Evolutionary conservation across 2,329 filamentous ascomycete genomes (phyloP).

Genomic region (Colletotrichum musicola): DNA sequence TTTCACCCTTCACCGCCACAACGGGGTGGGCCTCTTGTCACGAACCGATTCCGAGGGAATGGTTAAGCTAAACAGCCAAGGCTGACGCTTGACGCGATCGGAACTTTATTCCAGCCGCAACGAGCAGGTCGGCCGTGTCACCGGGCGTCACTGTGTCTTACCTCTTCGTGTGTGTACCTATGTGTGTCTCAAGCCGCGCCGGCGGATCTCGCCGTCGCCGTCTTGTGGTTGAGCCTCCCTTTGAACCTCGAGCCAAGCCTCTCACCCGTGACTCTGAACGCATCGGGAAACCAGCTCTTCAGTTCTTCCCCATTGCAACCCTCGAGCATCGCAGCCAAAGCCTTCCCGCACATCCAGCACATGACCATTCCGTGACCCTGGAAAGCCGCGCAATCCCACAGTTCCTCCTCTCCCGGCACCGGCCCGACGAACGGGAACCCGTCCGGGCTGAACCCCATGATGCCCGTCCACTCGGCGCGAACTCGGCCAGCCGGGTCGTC

Average conservation of each 20-base stretch:
- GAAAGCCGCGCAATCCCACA: slow-evolving; percentile 71
- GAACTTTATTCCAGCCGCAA: slow-evolving; percentile 21
- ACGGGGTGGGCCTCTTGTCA: not conserved
- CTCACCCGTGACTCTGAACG: slow-evolving; percentile 60
- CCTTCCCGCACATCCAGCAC: slow-evolving; percentile 70
- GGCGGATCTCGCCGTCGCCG: slow-evolving; percentile 4
- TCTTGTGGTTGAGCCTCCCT: slow-evolving; percentile 17
- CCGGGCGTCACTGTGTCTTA: slow-evolving; percentile 7
- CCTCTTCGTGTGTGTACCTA: not conserved
- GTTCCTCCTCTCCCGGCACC: slow-evolving; percentile 56
- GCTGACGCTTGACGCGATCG: slow-evolving; percentile 21
- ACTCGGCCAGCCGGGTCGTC: slow-evolving; percentile 56
- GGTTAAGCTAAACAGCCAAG: slow-evolving; percentile 34
- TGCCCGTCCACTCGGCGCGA: slow-evolving; percentile 64
- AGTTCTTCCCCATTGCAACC: slow-evolving; percentile 49
- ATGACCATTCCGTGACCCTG: slow-evolving; percentile 77
- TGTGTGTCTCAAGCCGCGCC: not conserved
- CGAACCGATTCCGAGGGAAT: slow-evolving; percentile 26
- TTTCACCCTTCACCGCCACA: slow-evolving; percentile 29
- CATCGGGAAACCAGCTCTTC: slow-evolving; percentile 64
- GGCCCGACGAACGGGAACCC: slow-evolving; percentile 65
- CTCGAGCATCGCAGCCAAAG: slow-evolving; percentile 66
- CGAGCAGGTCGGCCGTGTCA: not conserved
- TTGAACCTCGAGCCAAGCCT: slow-evolving; percentile 51
- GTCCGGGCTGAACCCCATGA: slow-evolving; percentile 69